Evolutionary conservation across 345 rosid genomes (phyloP).

Genomic region (Adansonia digitata): DNA sequence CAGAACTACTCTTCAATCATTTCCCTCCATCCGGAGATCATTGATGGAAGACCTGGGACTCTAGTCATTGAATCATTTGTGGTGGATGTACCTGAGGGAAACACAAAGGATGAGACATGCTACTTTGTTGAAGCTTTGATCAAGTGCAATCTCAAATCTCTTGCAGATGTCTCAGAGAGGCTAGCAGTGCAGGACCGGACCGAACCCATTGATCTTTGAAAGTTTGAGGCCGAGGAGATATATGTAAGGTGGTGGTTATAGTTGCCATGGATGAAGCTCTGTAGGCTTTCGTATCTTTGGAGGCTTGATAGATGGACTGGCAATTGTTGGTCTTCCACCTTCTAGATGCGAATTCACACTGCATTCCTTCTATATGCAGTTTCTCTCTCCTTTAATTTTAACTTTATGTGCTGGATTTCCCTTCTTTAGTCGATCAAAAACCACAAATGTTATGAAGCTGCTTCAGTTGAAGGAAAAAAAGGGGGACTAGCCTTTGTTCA

Average conservation of each 20-base stretch:
- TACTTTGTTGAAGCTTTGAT: conserved; percentile 89
- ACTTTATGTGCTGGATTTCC: conserved; percentile 18
- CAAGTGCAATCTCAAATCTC: conserved; percentile 86
- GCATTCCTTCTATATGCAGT: conserved; percentile 7
- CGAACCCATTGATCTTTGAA: conserved; percentile 45
- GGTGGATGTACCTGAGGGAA: conserved; percentile 92
- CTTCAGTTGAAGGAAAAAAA: background rate
- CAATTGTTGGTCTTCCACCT: conserved; percentile 24
- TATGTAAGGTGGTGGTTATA: conserved; percentile 15
- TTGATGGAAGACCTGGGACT: conserved; percentile 80
- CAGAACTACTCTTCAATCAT: conserved; percentile 95
- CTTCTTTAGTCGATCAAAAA: conserved; percentile 21
- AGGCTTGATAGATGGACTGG: conserved; percentile 48
- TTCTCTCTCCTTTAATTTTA: conserved; percentile 15
- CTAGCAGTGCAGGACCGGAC: conserved; percentile 73
- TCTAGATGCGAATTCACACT: background rate
- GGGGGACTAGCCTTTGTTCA: background rate
- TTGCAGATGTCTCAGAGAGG: conserved; percentile 84
- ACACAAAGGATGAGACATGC: conserved; percentile 93
- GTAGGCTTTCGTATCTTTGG: conserved; percentile 25
- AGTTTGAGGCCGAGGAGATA: background rate
- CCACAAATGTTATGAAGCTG: conserved; percentile 21
- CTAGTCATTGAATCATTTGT: conserved; percentile 86
- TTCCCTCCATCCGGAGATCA: conserved; percentile 83
- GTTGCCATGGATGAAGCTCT: conserved; percentile 54